These are phyloP conservation scores for Rugosomyces carneus DNA, from an alignment of 1,284 basidiomycete genomes.

Conservation along the genomic window DNA sequence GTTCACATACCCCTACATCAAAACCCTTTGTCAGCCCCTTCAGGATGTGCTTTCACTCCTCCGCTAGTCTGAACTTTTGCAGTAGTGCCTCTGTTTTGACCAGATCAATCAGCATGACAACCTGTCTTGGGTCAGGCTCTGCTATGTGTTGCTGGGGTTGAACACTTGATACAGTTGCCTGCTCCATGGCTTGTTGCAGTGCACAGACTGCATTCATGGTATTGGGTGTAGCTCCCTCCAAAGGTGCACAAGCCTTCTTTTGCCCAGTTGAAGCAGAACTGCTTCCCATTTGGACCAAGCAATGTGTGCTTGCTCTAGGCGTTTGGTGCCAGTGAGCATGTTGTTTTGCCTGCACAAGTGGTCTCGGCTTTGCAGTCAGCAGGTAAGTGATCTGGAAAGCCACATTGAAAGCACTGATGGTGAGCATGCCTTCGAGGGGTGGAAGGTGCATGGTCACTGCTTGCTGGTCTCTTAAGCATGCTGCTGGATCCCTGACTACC, in stretches of 20 bases:
- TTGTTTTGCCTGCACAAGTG: background rate
- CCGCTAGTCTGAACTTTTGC: too few species aligned
- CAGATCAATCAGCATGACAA: too few species aligned
- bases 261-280: conserved; percentile 19
- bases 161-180: too few species aligned
- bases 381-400: conserved; percentile 15
- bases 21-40: conserved; percentile 18
- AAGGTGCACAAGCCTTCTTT: conserved; percentile 13
- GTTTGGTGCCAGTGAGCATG: conserved; percentile 2
- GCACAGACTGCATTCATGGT: conserved; percentile 25
- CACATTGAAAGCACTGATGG: too few species aligned
- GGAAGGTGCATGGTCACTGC: background rate
- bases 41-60: too few species aligned
- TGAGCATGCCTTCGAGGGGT: conserved; percentile 6
- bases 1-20: conserved; percentile 22
- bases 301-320: conserved; percentile 1
- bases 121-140: too few species aligned
- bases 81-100: too few species aligned
- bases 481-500: too few species aligned
- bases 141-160: too few species aligned
- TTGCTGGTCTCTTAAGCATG: too few species aligned
- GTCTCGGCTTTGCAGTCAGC: conserved; percentile 5
- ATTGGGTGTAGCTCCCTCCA: background rate
- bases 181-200: background rate
- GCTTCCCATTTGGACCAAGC: conserved; percentile 8